phyloP scores from a whole-genome alignment of 2,329 filamentous ascomycete species.

The Aspergillus transmontanensis region DNA sequence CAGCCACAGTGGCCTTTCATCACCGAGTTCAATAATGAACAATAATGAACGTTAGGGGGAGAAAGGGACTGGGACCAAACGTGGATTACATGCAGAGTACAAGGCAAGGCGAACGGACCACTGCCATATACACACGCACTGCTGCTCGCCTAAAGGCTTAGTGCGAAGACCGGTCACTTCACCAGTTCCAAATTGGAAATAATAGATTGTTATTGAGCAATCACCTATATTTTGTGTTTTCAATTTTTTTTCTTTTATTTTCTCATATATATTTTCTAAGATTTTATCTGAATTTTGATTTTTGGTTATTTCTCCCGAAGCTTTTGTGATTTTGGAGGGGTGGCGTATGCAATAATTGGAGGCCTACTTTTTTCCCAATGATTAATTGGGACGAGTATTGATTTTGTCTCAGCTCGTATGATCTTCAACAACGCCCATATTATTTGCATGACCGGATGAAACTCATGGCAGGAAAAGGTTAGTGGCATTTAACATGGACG shows the following conservation, averaged over 20 bases:
- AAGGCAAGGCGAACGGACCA: constrained; percentile 9
- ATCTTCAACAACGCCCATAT: neutral
- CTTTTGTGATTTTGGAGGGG: neutral
- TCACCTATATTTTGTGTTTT: neutral
- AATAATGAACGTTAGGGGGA: constrained; percentile 8
- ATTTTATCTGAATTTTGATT: neutral
- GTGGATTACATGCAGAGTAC: constrained; percentile 5
- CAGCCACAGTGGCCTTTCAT: constrained; percentile 29
- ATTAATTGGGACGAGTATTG: neutral
- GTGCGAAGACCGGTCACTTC: constrained; percentile 18
- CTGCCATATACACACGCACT: constrained; percentile 21
- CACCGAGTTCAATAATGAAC: constrained; percentile 19
- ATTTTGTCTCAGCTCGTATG: constrained; percentile 3
- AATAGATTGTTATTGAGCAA: neutral
- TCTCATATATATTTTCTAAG: neutral
- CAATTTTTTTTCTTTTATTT: neutral
- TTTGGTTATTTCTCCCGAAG: neutral
- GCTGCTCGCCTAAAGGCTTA: constrained; percentile 16
- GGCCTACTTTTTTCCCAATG: neutral
- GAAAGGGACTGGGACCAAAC: neutral
- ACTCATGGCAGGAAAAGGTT: neutral
- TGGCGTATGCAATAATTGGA: neutral
- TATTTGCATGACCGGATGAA: neutral
- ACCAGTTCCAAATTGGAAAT: constrained; percentile 7
- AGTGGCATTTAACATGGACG: neutral